These are phyloP conservation scores for Hericium erinaceus DNA, from an alignment of 768 basidiomycete genomes.

Conservation along the genomic window DNA sequence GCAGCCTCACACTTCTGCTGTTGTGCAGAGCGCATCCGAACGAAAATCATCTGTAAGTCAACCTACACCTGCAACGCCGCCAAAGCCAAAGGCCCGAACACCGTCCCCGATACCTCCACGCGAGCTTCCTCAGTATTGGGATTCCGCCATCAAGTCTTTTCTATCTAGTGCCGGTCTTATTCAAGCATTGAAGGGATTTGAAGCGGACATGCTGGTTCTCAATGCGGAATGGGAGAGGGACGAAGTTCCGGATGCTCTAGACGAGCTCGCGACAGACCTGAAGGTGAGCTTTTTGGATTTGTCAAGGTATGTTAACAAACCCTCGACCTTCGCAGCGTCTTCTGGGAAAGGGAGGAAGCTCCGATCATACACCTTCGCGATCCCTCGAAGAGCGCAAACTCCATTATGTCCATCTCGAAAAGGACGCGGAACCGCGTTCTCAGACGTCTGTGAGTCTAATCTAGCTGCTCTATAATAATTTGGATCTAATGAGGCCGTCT, in stretches of 20 bases:
- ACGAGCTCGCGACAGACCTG: constrained; percentile 12
- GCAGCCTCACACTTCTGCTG: neutral
- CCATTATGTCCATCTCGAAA: constrained; percentile 44
- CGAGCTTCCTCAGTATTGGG: constrained; percentile 14
- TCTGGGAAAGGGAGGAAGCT: too few relatives aligned
- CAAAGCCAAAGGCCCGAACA: constrained; percentile 2
- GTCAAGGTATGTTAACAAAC: neutral
- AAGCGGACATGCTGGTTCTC: constrained; percentile 21
- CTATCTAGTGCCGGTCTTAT: constrained; percentile 15
- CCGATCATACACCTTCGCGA: neutral
- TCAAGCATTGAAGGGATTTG: constrained; percentile 18
- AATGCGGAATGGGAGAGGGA: constrained; percentile 18
- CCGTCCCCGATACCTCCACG: constrained; percentile 12
- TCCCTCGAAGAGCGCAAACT: constrained; percentile 63
- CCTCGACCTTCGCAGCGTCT: too few relatives aligned
- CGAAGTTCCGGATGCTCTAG: constrained; percentile 16
- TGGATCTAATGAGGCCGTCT: neutral
- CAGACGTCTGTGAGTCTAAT: constrained; percentile 46
- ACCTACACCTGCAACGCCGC: too few relatives aligned
- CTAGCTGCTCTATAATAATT: neutral
- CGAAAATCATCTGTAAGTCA: neutral
- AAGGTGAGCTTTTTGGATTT: constrained; percentile 10
- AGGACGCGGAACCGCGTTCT: constrained; percentile 37
- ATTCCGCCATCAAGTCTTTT: constrained; percentile 12
- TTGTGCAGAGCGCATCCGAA: neutral